These are phyloP conservation scores for Auxenochlorella pyrenoidosa DNA, from an alignment of 139 green algal genomes.

Conservation along the genomic window DNA sequence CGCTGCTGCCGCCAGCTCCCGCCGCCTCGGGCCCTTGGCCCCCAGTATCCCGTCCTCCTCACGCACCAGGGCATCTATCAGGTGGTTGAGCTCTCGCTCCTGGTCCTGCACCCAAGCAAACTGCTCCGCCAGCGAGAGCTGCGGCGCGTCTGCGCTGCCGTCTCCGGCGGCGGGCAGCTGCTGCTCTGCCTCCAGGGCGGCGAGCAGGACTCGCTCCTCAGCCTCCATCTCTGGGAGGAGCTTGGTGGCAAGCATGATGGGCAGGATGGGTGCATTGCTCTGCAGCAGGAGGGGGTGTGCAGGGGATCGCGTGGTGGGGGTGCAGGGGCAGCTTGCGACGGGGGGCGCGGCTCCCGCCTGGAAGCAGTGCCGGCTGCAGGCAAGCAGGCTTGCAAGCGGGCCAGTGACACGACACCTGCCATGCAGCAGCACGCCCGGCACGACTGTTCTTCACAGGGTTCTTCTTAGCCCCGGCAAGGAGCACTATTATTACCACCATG, in stretches of 20 bases:
- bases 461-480: too few relatives aligned
- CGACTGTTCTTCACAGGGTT: too few relatives aligned
- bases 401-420: too few relatives aligned
- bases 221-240: slow-evolving; percentile 55
- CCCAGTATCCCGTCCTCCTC: slow-evolving; percentile 8
- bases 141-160: too few relatives aligned
- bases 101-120: slow-evolving; percentile 33
- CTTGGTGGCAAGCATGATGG: slow-evolving; percentile 73
- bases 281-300: not conserved
- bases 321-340: too few relatives aligned
- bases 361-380: too few relatives aligned
- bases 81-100: slow-evolving; percentile 21
- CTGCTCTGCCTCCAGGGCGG: not conserved
- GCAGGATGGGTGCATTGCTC: slow-evolving; percentile 51
- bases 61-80: not conserved
- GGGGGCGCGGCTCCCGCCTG: too few relatives aligned
- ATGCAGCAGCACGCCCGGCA: too few relatives aligned
- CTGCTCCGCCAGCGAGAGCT: slow-evolving; percentile 19
- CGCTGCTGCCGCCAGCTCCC: not conserved
- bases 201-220: slow-evolving; percentile 39
- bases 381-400: not conserved
- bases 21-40: not conserved
- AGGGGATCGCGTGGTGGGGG: not conserved
- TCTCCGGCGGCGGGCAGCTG: not conserved
- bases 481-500: too few relatives aligned